These are phyloP conservation scores for Cornus kousa DNA, from an alignment of 148 eudicot genomes.

Conservation along the genomic window DNA sequence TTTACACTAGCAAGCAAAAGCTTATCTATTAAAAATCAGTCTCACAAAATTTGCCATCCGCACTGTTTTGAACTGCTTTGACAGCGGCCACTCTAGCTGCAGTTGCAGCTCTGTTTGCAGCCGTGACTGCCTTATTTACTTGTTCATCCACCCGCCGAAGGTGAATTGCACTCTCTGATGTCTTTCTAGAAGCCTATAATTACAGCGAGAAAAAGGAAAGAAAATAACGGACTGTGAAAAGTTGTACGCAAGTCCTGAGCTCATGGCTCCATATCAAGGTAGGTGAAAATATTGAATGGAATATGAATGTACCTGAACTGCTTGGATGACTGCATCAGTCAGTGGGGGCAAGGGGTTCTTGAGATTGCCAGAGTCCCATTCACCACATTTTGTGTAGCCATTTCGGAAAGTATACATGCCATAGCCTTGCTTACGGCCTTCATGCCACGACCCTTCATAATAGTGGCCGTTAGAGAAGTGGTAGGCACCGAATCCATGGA, in stretches of 20 bases:
- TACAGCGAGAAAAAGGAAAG: not conserved
- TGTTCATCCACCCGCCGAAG: constrained; percentile 68
- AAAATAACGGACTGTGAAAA: not conserved
- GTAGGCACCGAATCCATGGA: constrained; percentile 92
- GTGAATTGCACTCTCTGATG: constrained; percentile 71
- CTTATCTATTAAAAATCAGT: constrained; percentile 33
- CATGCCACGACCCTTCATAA: constrained; percentile 97
- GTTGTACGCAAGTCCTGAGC: not conserved
- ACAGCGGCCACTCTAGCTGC: constrained; percentile 97
- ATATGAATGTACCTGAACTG: constrained; percentile 64
- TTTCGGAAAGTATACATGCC: constrained; percentile 85
- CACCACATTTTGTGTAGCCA: constrained; percentile 70
- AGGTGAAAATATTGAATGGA: not conserved
- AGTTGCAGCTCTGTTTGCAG: constrained; percentile 86
- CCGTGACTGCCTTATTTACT: constrained; percentile 73
- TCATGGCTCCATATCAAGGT: not conserved
- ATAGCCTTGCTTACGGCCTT: constrained; percentile 86
- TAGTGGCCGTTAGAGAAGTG: constrained; percentile 84
- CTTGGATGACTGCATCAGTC: constrained; percentile 62
- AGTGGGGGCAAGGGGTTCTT: constrained; percentile 47
- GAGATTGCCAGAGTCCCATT: constrained; percentile 79
- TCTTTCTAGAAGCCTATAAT: constrained; percentile 71
- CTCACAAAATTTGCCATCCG: constrained; percentile 60
- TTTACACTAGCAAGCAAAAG: constrained; percentile 28
- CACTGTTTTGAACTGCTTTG: constrained; percentile 80